These are phyloP conservation scores for Vachellia pachyceras DNA, from an alignment of 306 rosid species.

Conservation along the genomic window DNA sequence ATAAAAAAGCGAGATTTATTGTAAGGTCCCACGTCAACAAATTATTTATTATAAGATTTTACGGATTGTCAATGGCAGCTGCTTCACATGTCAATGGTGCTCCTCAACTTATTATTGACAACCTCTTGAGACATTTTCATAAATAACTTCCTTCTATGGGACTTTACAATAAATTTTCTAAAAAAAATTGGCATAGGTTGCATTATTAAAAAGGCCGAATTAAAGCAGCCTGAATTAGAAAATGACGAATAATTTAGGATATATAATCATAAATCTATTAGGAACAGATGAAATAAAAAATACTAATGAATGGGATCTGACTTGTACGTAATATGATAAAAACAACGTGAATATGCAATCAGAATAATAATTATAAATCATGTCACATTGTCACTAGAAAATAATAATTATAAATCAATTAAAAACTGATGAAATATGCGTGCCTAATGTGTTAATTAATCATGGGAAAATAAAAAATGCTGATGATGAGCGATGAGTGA, in stretches of 20 bases:
- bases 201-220: slow-evolving; percentile 35
- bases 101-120: too few relatives aligned
- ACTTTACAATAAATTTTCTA: too few relatives aligned
- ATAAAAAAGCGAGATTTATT: too few relatives aligned
- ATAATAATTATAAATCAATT: neutral
- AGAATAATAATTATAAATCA: neutral
- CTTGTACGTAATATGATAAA: slow-evolving; percentile 67
- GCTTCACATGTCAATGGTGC: too few relatives aligned
- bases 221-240: slow-evolving; percentile 11
- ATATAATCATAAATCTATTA: neutral
- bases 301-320: neutral
- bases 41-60: too few relatives aligned
- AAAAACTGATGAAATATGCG: neutral
- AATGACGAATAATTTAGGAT: neutral
- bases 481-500: neutral
- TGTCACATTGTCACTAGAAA: too few relatives aligned
- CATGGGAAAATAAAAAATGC: neutral
- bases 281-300: neutral
- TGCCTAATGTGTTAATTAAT: neutral
- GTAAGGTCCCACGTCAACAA: too few relatives aligned
- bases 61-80: too few relatives aligned
- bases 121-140: too few relatives aligned
- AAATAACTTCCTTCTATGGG: too few relatives aligned
- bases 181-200: slow-evolving; percentile 30
- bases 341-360: neutral